Conservation (phyloP, 1,284 basidiomycete genomes). For the Dichomitus squalens region DNA sequence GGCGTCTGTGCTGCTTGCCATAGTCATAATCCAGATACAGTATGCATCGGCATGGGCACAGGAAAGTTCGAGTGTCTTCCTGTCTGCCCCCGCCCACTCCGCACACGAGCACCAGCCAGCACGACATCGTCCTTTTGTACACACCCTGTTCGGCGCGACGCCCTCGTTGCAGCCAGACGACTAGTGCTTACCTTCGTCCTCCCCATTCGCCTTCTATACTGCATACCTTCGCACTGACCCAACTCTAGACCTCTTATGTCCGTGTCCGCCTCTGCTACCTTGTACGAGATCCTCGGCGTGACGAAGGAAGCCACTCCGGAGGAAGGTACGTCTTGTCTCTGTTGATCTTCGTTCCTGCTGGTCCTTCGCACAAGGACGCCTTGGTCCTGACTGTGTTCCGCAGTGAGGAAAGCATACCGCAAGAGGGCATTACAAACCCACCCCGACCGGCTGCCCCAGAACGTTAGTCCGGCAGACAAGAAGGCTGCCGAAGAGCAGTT, state of each 20-base stretch:
- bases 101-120: background rate
- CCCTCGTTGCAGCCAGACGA: background rate
- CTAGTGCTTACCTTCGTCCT: background rate
- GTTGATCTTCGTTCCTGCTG: background rate
- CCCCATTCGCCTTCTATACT: background rate
- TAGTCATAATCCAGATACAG: no score
- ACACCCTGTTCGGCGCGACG: no score
- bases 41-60: no score
- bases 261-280: slow-evolving; percentile 50
- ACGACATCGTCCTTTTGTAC: background rate
- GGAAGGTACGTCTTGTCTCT: slow-evolving; percentile 34
- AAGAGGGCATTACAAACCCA: slow-evolving; percentile 50
- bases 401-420: slow-evolving; percentile 53
- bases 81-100: background rate
- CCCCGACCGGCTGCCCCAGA: slow-evolving; percentile 48
- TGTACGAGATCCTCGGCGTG: slow-evolving; percentile 56
- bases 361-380: background rate
- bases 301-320: slow-evolving; percentile 42
- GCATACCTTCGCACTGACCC: no score
- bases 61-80: slow-evolving; percentile 15
- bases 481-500: slow-evolving; percentile 47
- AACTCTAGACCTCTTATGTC: background rate
- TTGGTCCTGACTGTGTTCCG: background rate
- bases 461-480: slow-evolving; percentile 41
- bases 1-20: no score